A percentile compares a stretch with the other conserved stretches of the same genome.
These are phyloP conservation scores for Coemansia furcata DNA, from an alignment of 192 early-diverging fungal genomes.

Conservation along the genomic window DNA sequence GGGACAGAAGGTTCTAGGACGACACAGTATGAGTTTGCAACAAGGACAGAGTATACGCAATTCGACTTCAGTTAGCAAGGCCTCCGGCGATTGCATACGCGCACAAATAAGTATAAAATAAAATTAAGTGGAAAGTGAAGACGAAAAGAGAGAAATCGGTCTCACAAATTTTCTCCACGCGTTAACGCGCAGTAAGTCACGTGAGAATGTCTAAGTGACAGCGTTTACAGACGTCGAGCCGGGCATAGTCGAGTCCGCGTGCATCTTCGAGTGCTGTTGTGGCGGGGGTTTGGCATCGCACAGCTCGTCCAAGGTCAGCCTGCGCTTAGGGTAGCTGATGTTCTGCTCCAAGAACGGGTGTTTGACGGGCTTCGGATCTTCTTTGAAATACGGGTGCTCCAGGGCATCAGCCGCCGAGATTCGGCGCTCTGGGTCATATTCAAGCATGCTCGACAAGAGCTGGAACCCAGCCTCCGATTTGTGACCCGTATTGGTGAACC, in stretches of 20 bases:
- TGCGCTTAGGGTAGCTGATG: conserved; percentile 49
- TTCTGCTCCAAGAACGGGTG: conserved; percentile 53
- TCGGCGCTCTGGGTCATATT: conserved; percentile 76
- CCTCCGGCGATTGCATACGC: conserved; percentile 1
- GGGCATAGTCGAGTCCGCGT: conserved; percentile 13
- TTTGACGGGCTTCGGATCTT: conserved; percentile 53
- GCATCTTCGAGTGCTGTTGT: conserved; percentile 17
- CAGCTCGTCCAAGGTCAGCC: conserved; percentile 47
- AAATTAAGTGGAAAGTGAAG: not conserved
- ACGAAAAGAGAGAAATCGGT: not conserved
- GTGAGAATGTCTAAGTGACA: not conserved
- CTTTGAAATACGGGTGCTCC: conserved; percentile 79
- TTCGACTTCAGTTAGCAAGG: conserved; percentile 5
- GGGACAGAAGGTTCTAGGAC: conserved; percentile 1
- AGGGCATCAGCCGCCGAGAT: conserved; percentile 77
- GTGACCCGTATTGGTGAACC: conserved; percentile 39
- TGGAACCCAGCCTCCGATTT: conserved; percentile 63
- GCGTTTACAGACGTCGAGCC: conserved; percentile 20
- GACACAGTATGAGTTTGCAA: conserved; percentile 2
- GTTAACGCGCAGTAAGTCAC: conserved; percentile 2
- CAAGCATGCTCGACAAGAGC: conserved; percentile 71
- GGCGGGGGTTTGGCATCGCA: conserved; percentile 37
- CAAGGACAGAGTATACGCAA: conserved; percentile 5
- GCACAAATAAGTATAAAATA: not conserved
- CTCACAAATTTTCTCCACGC: not conserved